phyloP scores from a whole-genome alignment of 768 basidiomycete genomes.

The Xerocomus brunneocitrinus region DNA sequence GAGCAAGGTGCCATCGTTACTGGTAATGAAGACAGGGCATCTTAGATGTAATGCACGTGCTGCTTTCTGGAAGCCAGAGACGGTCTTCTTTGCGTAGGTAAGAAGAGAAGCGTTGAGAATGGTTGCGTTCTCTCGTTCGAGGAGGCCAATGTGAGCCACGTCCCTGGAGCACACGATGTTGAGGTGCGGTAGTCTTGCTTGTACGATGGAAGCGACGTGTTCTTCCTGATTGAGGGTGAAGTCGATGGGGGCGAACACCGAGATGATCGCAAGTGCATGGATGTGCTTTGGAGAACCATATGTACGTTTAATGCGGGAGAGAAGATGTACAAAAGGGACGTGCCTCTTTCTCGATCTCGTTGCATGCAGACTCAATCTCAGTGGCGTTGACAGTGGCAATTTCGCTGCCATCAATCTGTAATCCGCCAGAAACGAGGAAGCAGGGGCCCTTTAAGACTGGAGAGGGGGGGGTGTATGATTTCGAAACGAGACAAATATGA shows the following conservation, averaged over 20 bases:
- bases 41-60: conserved; percentile 42
- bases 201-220: conserved; percentile 39
- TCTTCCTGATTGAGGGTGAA: conserved; percentile 43
- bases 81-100: conserved; percentile 52
- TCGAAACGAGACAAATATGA: not conserved
- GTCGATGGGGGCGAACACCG: conserved; percentile 49
- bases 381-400: conserved; percentile 39
- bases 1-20: conserved; percentile 55
- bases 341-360: conserved; percentile 32
- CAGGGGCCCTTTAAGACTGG: conserved; percentile 28
- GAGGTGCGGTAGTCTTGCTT: conserved; percentile 35
- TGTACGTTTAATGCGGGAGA: conserved; percentile 4
- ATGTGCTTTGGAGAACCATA: conserved; percentile 14
- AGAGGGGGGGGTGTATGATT: not conserved
- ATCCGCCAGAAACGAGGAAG: conserved; percentile 35
- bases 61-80: conserved; percentile 49
- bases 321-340: conserved; percentile 2
- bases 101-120: conserved; percentile 66
- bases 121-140: conserved; percentile 64
- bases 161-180: conserved; percentile 53
- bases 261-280: conserved; percentile 40
- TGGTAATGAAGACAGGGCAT: conserved; percentile 54
- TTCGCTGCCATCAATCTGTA: conserved; percentile 46
- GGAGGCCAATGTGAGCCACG: conserved; percentile 54
- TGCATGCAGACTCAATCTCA: conserved; percentile 44